These are phyloP conservation scores for Aspergillus ochraceoroseus DNA, from an alignment of 2,329 filamentous ascomycete genomes.

Conservation along the genomic window DNA sequence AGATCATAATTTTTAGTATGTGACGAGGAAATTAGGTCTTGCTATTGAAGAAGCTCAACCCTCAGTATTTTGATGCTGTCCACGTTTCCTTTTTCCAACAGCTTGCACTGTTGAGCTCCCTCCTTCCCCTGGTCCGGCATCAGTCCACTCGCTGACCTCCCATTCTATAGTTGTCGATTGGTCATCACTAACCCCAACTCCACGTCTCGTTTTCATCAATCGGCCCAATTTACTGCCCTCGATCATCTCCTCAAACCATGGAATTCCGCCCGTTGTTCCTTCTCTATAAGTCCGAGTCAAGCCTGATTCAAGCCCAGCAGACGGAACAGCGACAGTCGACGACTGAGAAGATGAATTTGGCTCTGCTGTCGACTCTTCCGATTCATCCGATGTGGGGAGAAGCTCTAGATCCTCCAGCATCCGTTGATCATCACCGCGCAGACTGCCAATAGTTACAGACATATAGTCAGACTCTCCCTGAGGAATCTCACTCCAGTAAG, in stretches of 20 bases:
- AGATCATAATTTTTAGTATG: no score
- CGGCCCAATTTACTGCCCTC: constrained; percentile 68
- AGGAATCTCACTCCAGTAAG: constrained; percentile 75
- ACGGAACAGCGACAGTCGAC: constrained; percentile 23
- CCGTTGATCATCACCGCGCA: constrained; percentile 65
- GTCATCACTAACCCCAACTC: constrained; percentile 57
- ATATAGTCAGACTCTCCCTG: constrained; percentile 69
- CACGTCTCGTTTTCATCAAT: constrained; percentile 56
- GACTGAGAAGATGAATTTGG: constrained; percentile 17
- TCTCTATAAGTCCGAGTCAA: constrained; percentile 36
- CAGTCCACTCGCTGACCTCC: constrained; percentile 73
- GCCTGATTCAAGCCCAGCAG: constrained; percentile 17
- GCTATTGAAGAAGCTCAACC: no score
- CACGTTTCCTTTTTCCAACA: constrained; percentile 35
- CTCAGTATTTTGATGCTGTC: constrained; percentile 9
- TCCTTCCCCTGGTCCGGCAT: constrained; percentile 35
- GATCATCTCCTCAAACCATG: constrained; percentile 82
- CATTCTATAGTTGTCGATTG: constrained; percentile 67
- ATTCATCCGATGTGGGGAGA: constrained; percentile 50
- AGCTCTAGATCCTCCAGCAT: constrained; percentile 69
- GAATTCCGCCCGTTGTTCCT: constrained; percentile 54
- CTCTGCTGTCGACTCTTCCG: constrained; percentile 24
- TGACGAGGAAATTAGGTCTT: no score
- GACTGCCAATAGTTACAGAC: constrained; percentile 72
- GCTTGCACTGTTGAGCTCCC: constrained; percentile 19